phyloP scores from a whole-genome alignment of 345 rosid genomes.

The Citrus mangshanensis region DNA sequence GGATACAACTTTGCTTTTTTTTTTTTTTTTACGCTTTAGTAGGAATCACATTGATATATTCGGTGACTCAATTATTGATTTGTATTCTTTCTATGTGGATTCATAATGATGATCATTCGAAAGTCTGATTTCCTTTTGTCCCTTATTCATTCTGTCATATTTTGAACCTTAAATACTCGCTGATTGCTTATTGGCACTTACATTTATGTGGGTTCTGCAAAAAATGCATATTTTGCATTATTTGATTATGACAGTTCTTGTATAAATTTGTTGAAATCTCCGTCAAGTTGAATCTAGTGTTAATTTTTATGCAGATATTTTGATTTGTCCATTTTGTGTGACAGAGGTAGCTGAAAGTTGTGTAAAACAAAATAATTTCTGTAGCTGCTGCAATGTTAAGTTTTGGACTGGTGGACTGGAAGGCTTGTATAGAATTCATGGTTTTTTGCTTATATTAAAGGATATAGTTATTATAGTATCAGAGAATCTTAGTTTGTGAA shows the following conservation, averaged over 20 bases:
- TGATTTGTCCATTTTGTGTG: constrained; percentile 6
- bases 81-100: neutral
- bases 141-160: neutral
- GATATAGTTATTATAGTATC: neutral
- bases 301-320: constrained; percentile 17
- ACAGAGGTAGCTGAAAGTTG: neutral
- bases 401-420: neutral
- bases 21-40: neutral
- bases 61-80: neutral
- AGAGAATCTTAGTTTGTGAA: constrained; percentile 3
- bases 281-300: neutral
- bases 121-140: neutral
- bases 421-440: neutral
- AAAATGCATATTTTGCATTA: neutral
- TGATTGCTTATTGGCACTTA: neutral
- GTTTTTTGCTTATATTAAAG: neutral
- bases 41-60: neutral
- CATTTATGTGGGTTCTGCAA: neutral
- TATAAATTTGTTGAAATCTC: no score
- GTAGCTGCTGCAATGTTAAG: neutral
- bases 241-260: neutral
- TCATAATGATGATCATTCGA: neutral
- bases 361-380: neutral
- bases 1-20: no score
- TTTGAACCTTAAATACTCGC: neutral